Base-by-base conservation (phyloP, 1,139 yeast species). In the Blastobotrys indianensis region DNA sequence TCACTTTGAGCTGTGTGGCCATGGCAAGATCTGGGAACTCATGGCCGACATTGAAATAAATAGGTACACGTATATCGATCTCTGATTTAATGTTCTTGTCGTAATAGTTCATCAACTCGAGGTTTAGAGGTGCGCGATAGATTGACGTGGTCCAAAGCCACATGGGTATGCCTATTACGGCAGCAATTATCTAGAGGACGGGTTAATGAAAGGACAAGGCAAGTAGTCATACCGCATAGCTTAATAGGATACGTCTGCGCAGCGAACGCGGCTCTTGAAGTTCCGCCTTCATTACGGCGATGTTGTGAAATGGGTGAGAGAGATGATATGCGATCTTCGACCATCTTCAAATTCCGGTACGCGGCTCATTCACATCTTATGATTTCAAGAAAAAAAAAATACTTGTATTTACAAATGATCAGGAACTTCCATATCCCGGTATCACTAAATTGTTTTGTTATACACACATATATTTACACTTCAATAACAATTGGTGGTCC, bases 401-500 rank as follows among this genome's bases (percentile, higher is more conserved):
- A 13, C 32, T 30, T 6, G 9, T 32, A 11, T 10, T 12, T 32
- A 32, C 9, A 32, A 12, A 32, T 12, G 9, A 9, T 10, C 17
- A 13, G 15, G 16, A 12, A 10, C 7, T 3, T 13, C 3, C 13
- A 15, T 9, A 32, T 16, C 34, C 34, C 16, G 12, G 34, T 13
- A 13, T 35, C 7, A 20, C 7, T 4, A 7, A 7, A 7, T 20
- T 4, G 25, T 4, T 20, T 20, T 20, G 4, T 4, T 20, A 20
- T 20, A 20, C 25, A 20, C n/a, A n/a, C n/a, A 32, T 5, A 20
- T 31, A 32, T 28, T 44, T 59, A 67, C 12, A 79, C 78, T 64
- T 84, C 79, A 50, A 88, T 79, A 39, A 84, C 82, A 46, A 86
- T 73, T 23, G 90, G 82, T 1, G 96, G 96, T 29, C 95, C 94